A percentile compares a stretch with the other conserved stretches of the same genome.
phyloP scores from a whole-genome alignment of 2,329 filamentous ascomycete genomes.

The Ascochyta viciae-villosae region DNA sequence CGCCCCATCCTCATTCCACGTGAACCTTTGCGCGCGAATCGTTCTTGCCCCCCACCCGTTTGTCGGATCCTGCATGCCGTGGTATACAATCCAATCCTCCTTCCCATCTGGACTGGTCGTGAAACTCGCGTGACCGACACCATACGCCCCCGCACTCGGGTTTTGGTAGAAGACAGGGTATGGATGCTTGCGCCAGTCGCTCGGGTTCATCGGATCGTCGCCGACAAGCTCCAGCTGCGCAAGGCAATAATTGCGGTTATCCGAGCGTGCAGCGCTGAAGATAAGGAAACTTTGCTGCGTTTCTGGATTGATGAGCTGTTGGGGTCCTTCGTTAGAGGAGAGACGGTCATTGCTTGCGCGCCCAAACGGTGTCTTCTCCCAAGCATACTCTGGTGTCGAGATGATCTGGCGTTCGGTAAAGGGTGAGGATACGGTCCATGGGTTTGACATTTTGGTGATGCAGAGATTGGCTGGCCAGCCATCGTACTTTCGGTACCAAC shows the following conservation, averaged over 20 bases:
- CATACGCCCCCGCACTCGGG: constrained; percentile 53
- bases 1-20: constrained; percentile 56
- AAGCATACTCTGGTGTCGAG: constrained; percentile 56
- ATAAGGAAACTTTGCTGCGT: constrained; percentile 59
- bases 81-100: constrained; percentile 62
- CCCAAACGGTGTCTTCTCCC: constrained; percentile 61
- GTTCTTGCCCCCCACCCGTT: constrained; percentile 57
- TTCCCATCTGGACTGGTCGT: constrained; percentile 56
- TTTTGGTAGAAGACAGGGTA: constrained; percentile 59
- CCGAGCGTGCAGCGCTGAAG: constrained; percentile 58
- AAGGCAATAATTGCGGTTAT: constrained; percentile 62
- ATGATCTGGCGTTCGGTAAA: constrained; percentile 58
- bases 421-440: constrained; percentile 56
- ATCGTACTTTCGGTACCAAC: constrained; percentile 54
- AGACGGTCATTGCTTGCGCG: constrained; percentile 56
- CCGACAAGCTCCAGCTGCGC: constrained; percentile 59
- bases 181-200: constrained; percentile 58
- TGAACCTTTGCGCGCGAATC: constrained; percentile 58
- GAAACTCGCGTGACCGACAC: constrained; percentile 61
- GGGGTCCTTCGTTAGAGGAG: constrained; percentile 58
- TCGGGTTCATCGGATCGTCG: constrained; percentile 57
- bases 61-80: constrained; percentile 58
- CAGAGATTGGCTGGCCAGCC: constrained; percentile 62
- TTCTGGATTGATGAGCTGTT: constrained; percentile 57
- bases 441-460: constrained; percentile 58